Conservation (phyloP, 441 rosid species). For the Macaranga tanarius region DNA sequence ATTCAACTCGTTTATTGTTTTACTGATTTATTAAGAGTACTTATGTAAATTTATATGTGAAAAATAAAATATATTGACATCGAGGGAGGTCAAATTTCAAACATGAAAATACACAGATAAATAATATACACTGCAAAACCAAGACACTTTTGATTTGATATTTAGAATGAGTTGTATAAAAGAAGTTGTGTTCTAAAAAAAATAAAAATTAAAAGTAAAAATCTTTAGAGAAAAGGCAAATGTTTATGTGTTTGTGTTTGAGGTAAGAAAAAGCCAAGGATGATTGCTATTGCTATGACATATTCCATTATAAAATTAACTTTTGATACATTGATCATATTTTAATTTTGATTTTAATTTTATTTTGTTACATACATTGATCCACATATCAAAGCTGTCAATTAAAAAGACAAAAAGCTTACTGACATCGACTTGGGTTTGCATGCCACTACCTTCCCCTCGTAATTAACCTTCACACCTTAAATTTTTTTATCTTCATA, state of each 20-base stretch:
- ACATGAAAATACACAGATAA: too few species aligned
- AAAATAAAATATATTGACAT: too few species aligned
- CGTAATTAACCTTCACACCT: background rate
- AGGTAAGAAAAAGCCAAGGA: slow-evolving; percentile 18
- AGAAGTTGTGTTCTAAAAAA: background rate
- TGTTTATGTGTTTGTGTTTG: background rate
- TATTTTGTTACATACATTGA: slow-evolving; percentile 1
- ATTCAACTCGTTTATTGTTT: too few species aligned
- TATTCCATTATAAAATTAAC: background rate
- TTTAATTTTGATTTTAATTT: too few species aligned
- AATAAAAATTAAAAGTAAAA: background rate
- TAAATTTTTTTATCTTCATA: background rate
- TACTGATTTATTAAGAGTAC: too few species aligned
- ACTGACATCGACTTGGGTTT: slow-evolving; percentile 23
- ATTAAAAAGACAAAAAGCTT: slow-evolving; percentile 17
- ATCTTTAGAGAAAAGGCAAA: background rate
- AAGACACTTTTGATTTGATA: too few species aligned
- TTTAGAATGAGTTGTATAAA: background rate
- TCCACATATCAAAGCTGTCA: slow-evolving; percentile 10
- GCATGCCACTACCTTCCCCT: slow-evolving; percentile 11
- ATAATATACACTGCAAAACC: too few species aligned
- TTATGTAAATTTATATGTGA: too few species aligned
- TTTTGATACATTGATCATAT: background rate
- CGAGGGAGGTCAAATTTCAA: too few species aligned
- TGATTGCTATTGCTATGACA: slow-evolving; percentile 11